These are phyloP conservation scores for Glycine latifolia DNA, from an alignment of 306 rosid genomes.

Conservation along the genomic window DNA sequence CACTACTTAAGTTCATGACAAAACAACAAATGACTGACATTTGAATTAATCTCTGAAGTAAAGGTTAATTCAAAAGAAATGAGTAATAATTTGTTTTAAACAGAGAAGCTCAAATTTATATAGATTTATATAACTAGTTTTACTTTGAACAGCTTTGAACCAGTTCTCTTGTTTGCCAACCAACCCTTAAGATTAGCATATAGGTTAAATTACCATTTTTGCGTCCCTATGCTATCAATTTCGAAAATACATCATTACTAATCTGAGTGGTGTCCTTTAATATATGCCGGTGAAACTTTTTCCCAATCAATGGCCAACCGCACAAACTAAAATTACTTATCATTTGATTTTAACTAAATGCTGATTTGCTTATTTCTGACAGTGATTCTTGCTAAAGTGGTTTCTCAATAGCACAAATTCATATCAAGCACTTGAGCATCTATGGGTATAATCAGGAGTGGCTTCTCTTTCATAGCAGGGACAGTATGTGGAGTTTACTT, in stretches of 20 bases:
- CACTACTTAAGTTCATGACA: background rate
- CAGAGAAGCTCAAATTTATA: background rate
- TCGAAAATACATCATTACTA: background rate
- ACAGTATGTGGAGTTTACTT: slow-evolving; percentile 69
- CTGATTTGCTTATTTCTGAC: slow-evolving; percentile 33
- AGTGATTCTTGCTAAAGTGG: slow-evolving; percentile 25
- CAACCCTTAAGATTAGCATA: background rate
- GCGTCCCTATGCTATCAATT: background rate
- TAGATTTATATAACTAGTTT: slow-evolving; percentile 8
- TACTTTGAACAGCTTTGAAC: slow-evolving; percentile 15
- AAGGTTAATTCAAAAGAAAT: slow-evolving; percentile 5
- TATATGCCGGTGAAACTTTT: background rate
- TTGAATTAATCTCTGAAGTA: background rate
- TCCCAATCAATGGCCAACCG: slow-evolving; percentile 5
- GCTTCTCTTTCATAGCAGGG: slow-evolving; percentile 77
- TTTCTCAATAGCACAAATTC: slow-evolving; percentile 24
- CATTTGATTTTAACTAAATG: slow-evolving; percentile 28
- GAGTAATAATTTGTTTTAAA: background rate
- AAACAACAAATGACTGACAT: background rate
- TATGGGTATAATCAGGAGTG: slow-evolving; percentile 84
- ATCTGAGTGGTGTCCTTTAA: background rate
- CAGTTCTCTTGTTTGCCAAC: slow-evolving; percentile 16
- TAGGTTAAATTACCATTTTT: background rate
- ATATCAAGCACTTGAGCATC: slow-evolving; percentile 32
- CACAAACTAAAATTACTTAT: slow-evolving; percentile 1